A percentile compares a stretch with the other conserved stretches of the same genome.
Evolutionary conservation across 176 grass and related monocot genomes (phyloP).

Genomic region (Alopecurus myosuroides): DNA sequence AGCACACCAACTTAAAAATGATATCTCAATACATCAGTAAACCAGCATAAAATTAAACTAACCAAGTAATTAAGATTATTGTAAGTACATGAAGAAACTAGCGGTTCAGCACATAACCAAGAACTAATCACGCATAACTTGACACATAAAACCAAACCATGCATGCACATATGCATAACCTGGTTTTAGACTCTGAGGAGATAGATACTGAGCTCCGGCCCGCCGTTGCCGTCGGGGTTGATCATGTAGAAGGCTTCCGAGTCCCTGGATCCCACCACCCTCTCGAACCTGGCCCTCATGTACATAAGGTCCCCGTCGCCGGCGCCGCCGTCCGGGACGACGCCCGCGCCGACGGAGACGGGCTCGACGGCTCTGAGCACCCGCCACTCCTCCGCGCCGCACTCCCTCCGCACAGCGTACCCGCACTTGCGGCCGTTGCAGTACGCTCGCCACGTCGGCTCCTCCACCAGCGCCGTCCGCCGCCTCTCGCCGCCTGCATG

Average conservation of each 20-base stretch:
- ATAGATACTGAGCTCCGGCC: constrained; percentile 77
- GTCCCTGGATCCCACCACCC: constrained; percentile 72
- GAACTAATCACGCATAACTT: background rate
- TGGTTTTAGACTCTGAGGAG: constrained; percentile 47
- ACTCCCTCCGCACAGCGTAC: constrained; percentile 55
- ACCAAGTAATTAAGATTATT: background rate
- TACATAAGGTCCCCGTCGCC: constrained; percentile 72
- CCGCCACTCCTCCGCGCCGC: constrained; percentile 47
- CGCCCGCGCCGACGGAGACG: constrained; percentile 68
- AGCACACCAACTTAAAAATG: background rate
- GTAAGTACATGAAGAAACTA: background rate
- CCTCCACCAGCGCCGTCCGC: constrained; percentile 46
- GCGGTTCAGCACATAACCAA: background rate
- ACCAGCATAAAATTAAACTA: background rate
- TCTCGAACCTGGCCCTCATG: constrained; percentile 84
- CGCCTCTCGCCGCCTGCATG: background rate
- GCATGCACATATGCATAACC: background rate
- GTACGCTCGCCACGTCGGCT: constrained; percentile 71
- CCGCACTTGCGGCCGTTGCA: constrained; percentile 92
- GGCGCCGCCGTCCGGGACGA: constrained; percentile 33
- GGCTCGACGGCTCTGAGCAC: constrained; percentile 55
- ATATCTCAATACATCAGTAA: background rate
- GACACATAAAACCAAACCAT: background rate
- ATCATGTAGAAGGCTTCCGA: constrained; percentile 89
- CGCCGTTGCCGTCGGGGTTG: constrained; percentile 55